A percentile compares a stretch with the other conserved stretches of the same genome.
phyloP scores from a whole-genome alignment of 2,329 filamentous ascomycete genomes.

The Peltaster fructicola region DNA sequence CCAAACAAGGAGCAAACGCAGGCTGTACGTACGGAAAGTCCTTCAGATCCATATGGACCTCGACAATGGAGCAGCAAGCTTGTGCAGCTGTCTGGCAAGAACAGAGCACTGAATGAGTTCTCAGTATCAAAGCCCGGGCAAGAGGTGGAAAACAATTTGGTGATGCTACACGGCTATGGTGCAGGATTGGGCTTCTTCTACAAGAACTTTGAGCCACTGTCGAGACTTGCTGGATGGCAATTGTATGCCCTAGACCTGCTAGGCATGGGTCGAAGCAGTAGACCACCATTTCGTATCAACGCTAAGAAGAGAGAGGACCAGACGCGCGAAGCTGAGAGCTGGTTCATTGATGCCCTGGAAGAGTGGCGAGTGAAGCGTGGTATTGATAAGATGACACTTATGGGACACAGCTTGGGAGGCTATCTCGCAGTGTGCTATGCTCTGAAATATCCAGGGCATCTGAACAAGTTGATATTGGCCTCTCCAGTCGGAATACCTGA shows the following conservation, averaged over 20 bases:
- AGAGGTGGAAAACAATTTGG: constrained; percentile 63
- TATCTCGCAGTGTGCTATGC: constrained; percentile 93
- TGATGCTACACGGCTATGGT: constrained; percentile 94
- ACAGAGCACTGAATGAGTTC: constrained; percentile 82
- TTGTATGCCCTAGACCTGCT: constrained; percentile 88
- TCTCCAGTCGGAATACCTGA: constrained; percentile 90
- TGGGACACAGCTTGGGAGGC: constrained; percentile 85
- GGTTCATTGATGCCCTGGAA: constrained; percentile 91
- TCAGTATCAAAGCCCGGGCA: constrained; percentile 73
- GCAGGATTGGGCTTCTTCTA: constrained; percentile 96
- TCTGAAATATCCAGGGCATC: constrained; percentile 80
- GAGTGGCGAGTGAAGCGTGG: constrained; percentile 84
- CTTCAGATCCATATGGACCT: constrained; percentile 63
- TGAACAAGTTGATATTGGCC: constrained; percentile 92
- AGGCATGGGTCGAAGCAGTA: constrained; percentile 78
- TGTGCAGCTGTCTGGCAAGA: constrained; percentile 67
- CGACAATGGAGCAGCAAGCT: constrained; percentile 74
- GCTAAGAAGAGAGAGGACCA: constrained; percentile 66
- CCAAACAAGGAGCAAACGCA: constrained; percentile 21
- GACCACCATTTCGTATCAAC: constrained; percentile 68
- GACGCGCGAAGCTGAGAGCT: constrained; percentile 77
- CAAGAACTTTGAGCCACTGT: constrained; percentile 86
- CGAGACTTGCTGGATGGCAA: constrained; percentile 63
- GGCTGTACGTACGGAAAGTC: constrained; percentile 25
- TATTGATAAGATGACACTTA: constrained; percentile 80